Base-by-base conservation (phyloP, 2,329 filamentous ascomycete genomes). In the Cladosporium velox region DNA sequence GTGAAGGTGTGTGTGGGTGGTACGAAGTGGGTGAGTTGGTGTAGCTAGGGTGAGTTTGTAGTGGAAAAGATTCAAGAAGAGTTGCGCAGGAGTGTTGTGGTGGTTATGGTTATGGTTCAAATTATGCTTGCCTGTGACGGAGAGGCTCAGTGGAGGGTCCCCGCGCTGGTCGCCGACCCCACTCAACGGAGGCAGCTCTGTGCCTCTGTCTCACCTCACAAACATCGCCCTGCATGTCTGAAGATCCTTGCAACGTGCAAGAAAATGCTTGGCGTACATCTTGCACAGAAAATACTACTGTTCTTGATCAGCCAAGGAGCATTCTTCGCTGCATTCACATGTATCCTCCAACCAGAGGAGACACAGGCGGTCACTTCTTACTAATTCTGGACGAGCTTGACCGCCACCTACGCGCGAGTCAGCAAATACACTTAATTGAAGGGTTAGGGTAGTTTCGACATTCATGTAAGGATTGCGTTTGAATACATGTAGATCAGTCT, bases 1-100 rank as follows among this genome's bases (percentile, higher is more conserved):
- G 34, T 61, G 49, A 65, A 32, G 58, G 52, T 28, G 35, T 51
- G 59, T 51, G 30, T 58, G 26, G 57, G 21, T 35, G 62, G 14
- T 59, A 41, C 28, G 24, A 14, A 18, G 35, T 44, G 34, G 34
- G 11, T 34, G 7, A 4, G 12, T 15, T 26, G 35, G 24, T 44
- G 26, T 32, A 30, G 26, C 15, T 28, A n/a, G 24, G 24, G 52
- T 21, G 18, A 24, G 11, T 21, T 32, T 59, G 38, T 18, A 38
- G 24, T 58, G 14, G 55, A 18, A 58, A 59, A 26, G 35, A 24
- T 32, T 41, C 21, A 35, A 47, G 38, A 18, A 2, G 21, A 15
- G 52, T 7, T 28, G 34, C 14, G 32, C 11, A n/a, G 15, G 26
- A 47, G 24, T 30, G 49, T 52, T 11, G 51, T 54, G 18, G 35